These are phyloP conservation scores for Cytospora mali DNA, from an alignment of 2,329 filamentous ascomycete genomes.

Conservation along the genomic window DNA sequence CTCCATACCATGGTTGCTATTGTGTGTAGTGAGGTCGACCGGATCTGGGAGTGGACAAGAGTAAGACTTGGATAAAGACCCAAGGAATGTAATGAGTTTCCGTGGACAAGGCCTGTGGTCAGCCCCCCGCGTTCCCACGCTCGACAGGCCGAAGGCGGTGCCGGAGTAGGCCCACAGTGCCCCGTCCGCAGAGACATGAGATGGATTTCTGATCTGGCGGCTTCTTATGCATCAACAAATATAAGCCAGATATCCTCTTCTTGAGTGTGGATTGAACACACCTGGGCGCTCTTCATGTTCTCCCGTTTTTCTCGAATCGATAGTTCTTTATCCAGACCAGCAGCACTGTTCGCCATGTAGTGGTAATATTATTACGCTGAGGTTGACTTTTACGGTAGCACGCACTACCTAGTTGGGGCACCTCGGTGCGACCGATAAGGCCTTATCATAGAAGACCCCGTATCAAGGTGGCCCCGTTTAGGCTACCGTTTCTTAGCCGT, in stretches of 20 bases:
- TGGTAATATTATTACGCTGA: too few species aligned
- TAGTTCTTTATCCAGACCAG: constrained; percentile 66
- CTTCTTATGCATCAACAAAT: neutral
- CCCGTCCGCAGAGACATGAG: neutral
- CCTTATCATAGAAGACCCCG: too few species aligned
- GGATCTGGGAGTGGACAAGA: neutral
- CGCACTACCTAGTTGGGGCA: too few species aligned
- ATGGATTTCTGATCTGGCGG: neutral
- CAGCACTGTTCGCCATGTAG: constrained; percentile 62
- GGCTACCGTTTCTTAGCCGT: too few species aligned
- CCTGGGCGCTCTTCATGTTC: constrained; percentile 61
- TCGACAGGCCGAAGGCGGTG: constrained; percentile 22
- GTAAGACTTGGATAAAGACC: too few species aligned
- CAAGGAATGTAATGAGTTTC: neutral
- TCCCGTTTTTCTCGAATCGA: constrained; percentile 72
- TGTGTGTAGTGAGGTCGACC: neutral
- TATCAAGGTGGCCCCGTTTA: too few species aligned
- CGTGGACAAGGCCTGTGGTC: neutral
- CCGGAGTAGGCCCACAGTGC: constrained; percentile 11
- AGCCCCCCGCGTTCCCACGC: constrained; percentile 18
- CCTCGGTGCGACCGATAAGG: too few species aligned
- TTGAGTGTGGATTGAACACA: neutral
- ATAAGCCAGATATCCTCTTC: neutral
- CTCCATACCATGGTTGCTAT: constrained; percentile 24
- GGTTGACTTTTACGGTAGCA: too few species aligned